These are phyloP conservation scores for Quercus variabilis DNA, from an alignment of 306 rosid species.

Conservation along the genomic window DNA sequence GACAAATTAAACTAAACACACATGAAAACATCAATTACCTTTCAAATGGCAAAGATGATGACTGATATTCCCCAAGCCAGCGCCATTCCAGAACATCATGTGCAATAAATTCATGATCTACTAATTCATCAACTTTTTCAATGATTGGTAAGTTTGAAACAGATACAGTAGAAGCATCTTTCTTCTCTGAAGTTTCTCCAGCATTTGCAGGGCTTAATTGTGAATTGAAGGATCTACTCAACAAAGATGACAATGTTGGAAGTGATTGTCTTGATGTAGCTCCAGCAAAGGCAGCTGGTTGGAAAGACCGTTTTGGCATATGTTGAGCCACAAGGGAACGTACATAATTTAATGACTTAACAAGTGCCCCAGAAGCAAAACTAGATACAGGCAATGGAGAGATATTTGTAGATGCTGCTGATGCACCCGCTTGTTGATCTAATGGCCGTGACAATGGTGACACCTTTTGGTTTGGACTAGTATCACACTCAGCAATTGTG, in stretches of 20 bases:
- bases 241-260: constrained; percentile 82
- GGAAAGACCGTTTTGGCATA: constrained; percentile 81
- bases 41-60: constrained; percentile 54
- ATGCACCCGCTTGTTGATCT: constrained; percentile 51
- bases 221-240: constrained; percentile 86
- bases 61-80: constrained; percentile 72
- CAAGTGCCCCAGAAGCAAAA: constrained; percentile 77
- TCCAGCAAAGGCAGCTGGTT: constrained; percentile 85
- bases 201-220: constrained; percentile 64
- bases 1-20: constrained; percentile 14
- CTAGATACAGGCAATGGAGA: constrained; percentile 79
- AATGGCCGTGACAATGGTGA: constrained; percentile 56
- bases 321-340: constrained; percentile 91
- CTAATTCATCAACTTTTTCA: constrained; percentile 60
- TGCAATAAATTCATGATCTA: constrained; percentile 70
- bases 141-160: constrained; percentile 62
- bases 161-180: constrained; percentile 54
- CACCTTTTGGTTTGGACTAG: constrained; percentile 51
- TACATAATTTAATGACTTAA: constrained; percentile 84
- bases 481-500: constrained; percentile 76
- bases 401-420: constrained; percentile 49
- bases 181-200: constrained; percentile 63
- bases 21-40: constrained; percentile 44
- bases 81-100: constrained; percentile 91
- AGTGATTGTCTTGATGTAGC: constrained; percentile 74